Evolutionary conservation across 805 yeast genomes (phyloP), one percentile per base, ranked within the genome.

Genomic region (Grigorovia jiainica): DNA sequence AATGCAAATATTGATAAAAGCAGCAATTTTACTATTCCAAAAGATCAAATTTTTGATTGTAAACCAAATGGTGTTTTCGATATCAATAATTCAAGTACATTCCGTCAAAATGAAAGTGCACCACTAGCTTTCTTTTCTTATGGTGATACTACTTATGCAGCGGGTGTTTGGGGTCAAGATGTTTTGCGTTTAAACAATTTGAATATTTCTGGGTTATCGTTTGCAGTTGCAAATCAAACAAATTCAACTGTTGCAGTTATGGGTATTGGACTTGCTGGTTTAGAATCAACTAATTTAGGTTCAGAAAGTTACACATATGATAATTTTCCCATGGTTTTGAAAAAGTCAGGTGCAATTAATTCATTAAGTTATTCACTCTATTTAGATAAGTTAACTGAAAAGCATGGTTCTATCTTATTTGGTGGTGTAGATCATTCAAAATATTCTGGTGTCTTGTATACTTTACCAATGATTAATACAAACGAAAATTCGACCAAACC

Each of bases 201-300:
- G 1, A 53, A 57, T 41, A 58, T 70, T 39, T 48, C 55, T 7
- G 56, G 56, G 23, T 43, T 53, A 15, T 50, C 56, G 7, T 56
- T 61, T 40, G 68, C 61, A 4, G 52, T 61, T 21, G 55, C 58
- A 8, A 60, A 63, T 11, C 53, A 50, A 38, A 65, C 68, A 1
- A 53, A 57, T 30, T 66, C 68, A 3, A 48, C 58, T 1, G 64
- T 64, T 48, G 69, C 67, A 47, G 62, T 87, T 43, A 76, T 78
- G 36, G 77, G 74, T 38, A 59, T 70, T 7, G 65, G 72, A 3
- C 68, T 81, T 25, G 63, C 73, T 8, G 81, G 77, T 18, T 70
- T 82, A 41, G 95, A 87, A 60, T 66, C 73, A 2, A 80, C 87
- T 3, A 63, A 63, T 46, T 56, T 70, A 1, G 23, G 7, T 54